phyloP scores from a whole-genome alignment of 2,329 filamentous ascomycete genomes.

The Hymenoscyphus repandus region DNA sequence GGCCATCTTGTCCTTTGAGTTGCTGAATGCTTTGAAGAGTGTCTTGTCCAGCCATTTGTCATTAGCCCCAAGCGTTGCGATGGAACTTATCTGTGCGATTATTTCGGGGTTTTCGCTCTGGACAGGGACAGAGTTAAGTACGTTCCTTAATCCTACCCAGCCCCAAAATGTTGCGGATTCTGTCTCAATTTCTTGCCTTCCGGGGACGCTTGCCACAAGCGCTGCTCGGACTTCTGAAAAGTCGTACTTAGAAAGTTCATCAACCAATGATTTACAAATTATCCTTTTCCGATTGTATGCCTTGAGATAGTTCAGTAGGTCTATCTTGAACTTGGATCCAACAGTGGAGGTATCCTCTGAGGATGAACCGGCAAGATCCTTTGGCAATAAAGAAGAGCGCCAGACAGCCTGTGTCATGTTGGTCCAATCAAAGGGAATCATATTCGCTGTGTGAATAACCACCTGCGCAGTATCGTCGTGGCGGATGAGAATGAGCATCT shows the following conservation, averaged over 20 bases:
- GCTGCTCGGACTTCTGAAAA: constrained; percentile 65
- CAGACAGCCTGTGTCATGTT: constrained; percentile 86
- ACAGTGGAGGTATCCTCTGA: constrained; percentile 42
- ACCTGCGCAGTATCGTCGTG: constrained; percentile 74
- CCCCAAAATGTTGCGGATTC: constrained; percentile 63
- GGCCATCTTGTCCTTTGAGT: constrained; percentile 23
- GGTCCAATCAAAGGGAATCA: constrained; percentile 82
- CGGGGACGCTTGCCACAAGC: constrained; percentile 74
- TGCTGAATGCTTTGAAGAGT: constrained; percentile 48
- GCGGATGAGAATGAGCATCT: constrained; percentile 80
- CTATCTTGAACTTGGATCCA: constrained; percentile 68
- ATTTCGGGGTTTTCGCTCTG: constrained; percentile 40
- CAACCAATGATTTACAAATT: constrained; percentile 49
- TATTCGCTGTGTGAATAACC: constrained; percentile 84
- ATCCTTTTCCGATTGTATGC: constrained; percentile 58
- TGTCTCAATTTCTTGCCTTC: constrained; percentile 48
- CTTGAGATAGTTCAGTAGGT: constrained; percentile 66
- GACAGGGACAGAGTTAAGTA: constrained; percentile 50
- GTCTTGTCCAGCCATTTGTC: constrained; percentile 68
- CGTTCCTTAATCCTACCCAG: constrained; percentile 62
- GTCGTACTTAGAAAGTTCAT: constrained; percentile 57
- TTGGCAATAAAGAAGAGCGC: constrained; percentile 66
- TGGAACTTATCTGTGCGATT: constrained; percentile 68
- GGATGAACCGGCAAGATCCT: neutral
- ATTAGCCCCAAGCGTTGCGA: constrained; percentile 68